Evolutionary conservation across 2,329 filamentous ascomycete genomes (phyloP).

Genomic region (Corinectria fuckeliana): DNA sequence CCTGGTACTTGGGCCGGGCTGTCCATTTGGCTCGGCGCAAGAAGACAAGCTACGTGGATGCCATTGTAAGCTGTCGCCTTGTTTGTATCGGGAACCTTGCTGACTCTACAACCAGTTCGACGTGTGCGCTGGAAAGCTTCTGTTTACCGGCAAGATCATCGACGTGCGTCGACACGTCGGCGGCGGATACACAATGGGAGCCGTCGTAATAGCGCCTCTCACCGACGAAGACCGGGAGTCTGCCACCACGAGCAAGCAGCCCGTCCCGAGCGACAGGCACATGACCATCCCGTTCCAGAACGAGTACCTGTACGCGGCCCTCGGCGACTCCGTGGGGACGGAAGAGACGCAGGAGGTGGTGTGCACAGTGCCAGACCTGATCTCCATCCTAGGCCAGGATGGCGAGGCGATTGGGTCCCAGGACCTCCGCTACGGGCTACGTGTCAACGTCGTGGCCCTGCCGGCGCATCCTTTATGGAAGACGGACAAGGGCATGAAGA

Average conservation of each 20-base stretch:
- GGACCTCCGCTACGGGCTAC: constrained; percentile 58
- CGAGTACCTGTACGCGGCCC: constrained; percentile 48
- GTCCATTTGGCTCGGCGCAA: constrained; percentile 32
- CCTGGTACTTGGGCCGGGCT: constrained; percentile 64
- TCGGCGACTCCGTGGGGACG: constrained; percentile 41
- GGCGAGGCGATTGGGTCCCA: constrained; percentile 58
- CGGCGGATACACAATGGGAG: constrained; percentile 51
- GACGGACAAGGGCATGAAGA: constrained; percentile 42
- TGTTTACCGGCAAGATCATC: constrained; percentile 50
- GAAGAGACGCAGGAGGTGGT: constrained; percentile 41
- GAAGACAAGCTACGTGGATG: constrained; percentile 35
- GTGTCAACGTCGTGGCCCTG: constrained; percentile 57
- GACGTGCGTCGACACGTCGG: constrained; percentile 47
- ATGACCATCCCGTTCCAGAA: constrained; percentile 52
- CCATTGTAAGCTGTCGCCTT: constrained; percentile 24
- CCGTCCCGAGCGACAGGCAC: constrained; percentile 31
- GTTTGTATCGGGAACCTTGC: fast-evolving
- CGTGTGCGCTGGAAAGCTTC: constrained; percentile 42
- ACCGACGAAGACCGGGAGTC: constrained; percentile 41
- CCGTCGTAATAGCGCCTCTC: constrained; percentile 44
- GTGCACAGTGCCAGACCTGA: constrained; percentile 46
- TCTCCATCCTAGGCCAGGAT: constrained; percentile 49
- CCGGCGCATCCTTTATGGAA: constrained; percentile 59
- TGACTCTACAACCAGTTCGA: constrained; percentile 27
- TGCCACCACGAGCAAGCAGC: constrained; percentile 21